These are phyloP conservation scores for Kazachstania taianensis DNA, from an alignment of 805 yeast species.

Conservation along the genomic window DNA sequence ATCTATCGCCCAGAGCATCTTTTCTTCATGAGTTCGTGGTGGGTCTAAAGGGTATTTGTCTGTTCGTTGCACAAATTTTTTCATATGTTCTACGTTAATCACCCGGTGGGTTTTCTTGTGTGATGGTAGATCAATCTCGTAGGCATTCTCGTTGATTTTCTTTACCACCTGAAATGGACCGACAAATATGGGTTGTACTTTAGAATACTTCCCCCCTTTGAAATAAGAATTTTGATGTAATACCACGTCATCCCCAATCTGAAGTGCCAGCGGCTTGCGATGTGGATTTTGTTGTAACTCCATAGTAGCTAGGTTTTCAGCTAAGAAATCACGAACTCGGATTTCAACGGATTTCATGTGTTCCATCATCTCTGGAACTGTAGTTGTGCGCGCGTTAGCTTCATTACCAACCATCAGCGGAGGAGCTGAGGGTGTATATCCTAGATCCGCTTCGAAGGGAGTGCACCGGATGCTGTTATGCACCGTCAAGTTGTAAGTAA, in stretches of 20 bases:
- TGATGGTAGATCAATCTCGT: constrained; percentile 7
- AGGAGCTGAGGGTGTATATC: neutral
- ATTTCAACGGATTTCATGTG: neutral
- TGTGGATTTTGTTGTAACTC: neutral
- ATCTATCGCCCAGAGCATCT: neutral
- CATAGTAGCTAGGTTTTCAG: constrained; percentile 1
- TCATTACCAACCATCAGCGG: neutral
- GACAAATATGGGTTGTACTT: constrained; percentile 4
- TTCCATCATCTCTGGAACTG: neutral
- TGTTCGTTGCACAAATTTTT: neutral
- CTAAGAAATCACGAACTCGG: constrained; percentile 1
- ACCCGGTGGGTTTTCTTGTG: constrained; percentile 3
- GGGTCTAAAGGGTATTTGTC: neutral
- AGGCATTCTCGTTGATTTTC: constrained; percentile 3
- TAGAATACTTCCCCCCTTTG: constrained; percentile 2
- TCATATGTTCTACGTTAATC: constrained; percentile 4
- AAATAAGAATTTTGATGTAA: constrained; percentile 6
- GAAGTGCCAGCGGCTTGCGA: constrained; percentile 1
- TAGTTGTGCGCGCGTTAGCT: too few relatives aligned
- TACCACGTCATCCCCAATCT: constrained; percentile 4
- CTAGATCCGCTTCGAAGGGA: neutral
- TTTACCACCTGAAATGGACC: constrained; percentile 7
- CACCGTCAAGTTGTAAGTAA: neutral
- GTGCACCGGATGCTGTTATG: neutral
- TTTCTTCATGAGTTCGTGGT: constrained; percentile 1